Conservation (phyloP, 306 rosid genomes). For the Chamaecrista fasciculata region DNA sequence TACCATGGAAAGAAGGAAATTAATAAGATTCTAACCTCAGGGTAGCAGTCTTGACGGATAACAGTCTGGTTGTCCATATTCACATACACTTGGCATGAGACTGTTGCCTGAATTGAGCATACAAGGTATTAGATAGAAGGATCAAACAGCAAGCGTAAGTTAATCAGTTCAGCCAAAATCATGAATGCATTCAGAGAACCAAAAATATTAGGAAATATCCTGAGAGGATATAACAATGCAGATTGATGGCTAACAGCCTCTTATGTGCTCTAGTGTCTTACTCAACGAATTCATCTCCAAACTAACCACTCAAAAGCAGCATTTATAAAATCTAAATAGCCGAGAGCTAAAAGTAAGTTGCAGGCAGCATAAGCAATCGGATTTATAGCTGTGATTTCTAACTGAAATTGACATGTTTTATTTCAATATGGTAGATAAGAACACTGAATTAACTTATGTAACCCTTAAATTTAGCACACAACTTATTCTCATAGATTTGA, state of each 20-base stretch:
- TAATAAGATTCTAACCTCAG: constrained; percentile 59
- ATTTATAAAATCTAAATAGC: background rate
- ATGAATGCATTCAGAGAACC: constrained; percentile 7
- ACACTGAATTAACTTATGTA: background rate
- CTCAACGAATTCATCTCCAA: background rate
- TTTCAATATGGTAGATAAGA: background rate
- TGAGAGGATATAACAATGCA: background rate
- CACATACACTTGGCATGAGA: constrained; percentile 74
- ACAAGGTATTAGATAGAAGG: background rate
- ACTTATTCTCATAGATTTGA: background rate
- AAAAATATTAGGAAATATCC: background rate
- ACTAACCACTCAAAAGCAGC: background rate
- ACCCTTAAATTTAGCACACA: background rate
- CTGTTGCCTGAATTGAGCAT: constrained; percentile 53
- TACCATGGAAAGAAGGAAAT: background rate
- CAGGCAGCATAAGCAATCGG: background rate
- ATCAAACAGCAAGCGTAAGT: background rate
- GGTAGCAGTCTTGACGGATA: constrained; percentile 72
- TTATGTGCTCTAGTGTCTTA: background rate
- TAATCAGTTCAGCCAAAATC: background rate
- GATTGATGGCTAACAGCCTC: background rate
- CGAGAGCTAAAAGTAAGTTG: background rate
- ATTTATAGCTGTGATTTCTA: background rate
- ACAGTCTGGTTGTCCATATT: constrained; percentile 48
- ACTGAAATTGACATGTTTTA: background rate